Evolutionary conservation across 2,329 filamentous ascomycete genomes (phyloP).

Genomic region (Ascochyta rabiei): DNA sequence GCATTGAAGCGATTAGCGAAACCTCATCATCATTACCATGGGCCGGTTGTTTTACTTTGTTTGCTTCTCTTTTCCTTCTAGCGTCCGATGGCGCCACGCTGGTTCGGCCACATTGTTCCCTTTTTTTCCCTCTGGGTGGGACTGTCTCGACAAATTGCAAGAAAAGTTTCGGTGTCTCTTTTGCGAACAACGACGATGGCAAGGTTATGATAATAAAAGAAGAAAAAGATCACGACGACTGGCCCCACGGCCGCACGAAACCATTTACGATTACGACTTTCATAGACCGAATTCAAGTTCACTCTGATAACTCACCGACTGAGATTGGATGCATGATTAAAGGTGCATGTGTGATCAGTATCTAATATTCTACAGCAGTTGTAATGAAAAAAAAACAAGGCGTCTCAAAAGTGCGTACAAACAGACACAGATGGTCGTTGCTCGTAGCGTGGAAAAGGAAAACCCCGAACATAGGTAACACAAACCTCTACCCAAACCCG

Average conservation of each 20-base stretch:
- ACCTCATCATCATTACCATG: conserved; percentile 11
- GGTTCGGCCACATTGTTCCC: background rate
- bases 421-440: background rate
- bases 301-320: background rate
- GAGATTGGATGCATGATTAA: background rate
- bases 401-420: background rate
- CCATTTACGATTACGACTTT: conserved; percentile 14
- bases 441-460: background rate
- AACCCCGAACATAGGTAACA: background rate
- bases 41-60: conserved; percentile 20
- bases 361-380: too few relatives aligned
- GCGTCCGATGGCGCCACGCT: background rate
- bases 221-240: conserved; percentile 20
- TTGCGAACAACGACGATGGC: conserved; percentile 1
- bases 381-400: too few relatives aligned
- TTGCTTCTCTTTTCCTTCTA: background rate
- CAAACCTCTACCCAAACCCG: background rate
- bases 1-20: conserved; percentile 45
- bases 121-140: conserved; percentile 18
- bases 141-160: conserved; percentile 22
- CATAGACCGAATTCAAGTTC: conserved; percentile 10
- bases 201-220: conserved; percentile 17
- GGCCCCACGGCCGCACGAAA: conserved; percentile 16
- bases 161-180: conserved; percentile 12
- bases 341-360: too few relatives aligned